A percentile compares a stretch with the other conserved stretches of the same genome.
These are phyloP conservation scores for Licmophora abbreviata DNA, from an alignment of 108 stramenopile genomes.

Conservation along the genomic window DNA sequence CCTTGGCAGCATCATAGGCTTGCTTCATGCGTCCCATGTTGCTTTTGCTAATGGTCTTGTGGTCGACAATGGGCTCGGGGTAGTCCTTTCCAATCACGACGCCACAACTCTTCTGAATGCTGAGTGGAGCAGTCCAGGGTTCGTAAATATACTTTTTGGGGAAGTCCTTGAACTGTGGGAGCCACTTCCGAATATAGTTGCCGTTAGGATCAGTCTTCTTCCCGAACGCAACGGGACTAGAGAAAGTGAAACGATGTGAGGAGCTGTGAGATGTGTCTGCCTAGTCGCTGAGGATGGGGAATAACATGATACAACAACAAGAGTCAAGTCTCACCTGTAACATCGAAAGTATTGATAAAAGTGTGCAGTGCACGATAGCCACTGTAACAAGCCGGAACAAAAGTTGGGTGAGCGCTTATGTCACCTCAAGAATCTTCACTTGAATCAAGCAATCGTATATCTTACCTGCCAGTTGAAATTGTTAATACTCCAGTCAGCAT, in stretches of 20 bases:
- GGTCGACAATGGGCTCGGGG: constrained; percentile 88
- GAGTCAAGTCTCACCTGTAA: too few species aligned
- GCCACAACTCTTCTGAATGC: constrained; percentile 52
- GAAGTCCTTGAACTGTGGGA: constrained; percentile 69
- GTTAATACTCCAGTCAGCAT: constrained; percentile 93
- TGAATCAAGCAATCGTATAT: too few species aligned
- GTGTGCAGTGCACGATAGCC: constrained; percentile 85
- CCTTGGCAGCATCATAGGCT: constrained; percentile 90
- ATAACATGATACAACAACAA: too few species aligned
- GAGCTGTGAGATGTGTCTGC: too few species aligned
- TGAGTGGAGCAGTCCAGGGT: constrained; percentile 90
- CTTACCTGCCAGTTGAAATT: constrained; percentile 97
- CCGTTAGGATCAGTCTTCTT: constrained; percentile 92
- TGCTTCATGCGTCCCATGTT: constrained; percentile 89
- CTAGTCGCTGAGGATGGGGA: too few species aligned
- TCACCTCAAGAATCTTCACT: too few species aligned
- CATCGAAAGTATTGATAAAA: constrained; percentile 95
- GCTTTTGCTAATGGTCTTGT: constrained; percentile 59
- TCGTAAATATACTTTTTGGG: constrained; percentile 94
- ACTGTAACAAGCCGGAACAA: too few species aligned
- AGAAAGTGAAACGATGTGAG: constrained; percentile 7
- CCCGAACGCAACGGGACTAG: constrained; percentile 52
- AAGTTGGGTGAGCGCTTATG: too few species aligned
- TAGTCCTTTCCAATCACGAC: constrained; percentile 82
- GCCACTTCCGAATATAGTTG: constrained; percentile 83